Evolutionary conservation across 129 eudicot genomes (phyloP).

Genomic region (Helichrysum umbraculigerum): DNA sequence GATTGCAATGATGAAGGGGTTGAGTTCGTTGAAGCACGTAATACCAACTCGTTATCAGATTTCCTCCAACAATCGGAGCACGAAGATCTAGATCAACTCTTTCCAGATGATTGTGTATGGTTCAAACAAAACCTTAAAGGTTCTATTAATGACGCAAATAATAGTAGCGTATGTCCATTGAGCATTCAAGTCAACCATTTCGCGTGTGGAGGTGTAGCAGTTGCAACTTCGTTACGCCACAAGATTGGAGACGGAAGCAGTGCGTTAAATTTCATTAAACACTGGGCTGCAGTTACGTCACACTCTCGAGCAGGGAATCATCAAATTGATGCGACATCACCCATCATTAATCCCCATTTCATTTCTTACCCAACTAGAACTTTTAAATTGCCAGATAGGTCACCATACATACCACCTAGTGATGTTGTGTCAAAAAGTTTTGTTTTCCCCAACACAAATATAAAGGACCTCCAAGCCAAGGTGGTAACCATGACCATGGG

Average conservation of each 20-base stretch:
- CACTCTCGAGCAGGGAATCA: not conserved
- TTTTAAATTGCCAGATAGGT: not conserved
- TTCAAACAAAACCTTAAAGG: not conserved
- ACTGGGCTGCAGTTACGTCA: slow-evolving; percentile 5
- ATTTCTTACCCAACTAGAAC: not conserved
- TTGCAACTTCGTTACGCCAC: slow-evolving; percentile 8
- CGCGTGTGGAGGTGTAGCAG: slow-evolving; percentile 17
- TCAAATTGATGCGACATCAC: not conserved
- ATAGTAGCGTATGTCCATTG: not conserved
- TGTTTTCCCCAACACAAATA: slow-evolving; percentile 3
- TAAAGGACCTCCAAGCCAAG: slow-evolving; percentile 6
- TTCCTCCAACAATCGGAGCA: not conserved
- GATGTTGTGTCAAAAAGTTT: slow-evolving; percentile 12
- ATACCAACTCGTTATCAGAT: not conserved
- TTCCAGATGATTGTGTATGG: slow-evolving; percentile 11
- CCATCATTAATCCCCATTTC: not conserved
- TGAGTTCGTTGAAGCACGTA: slow-evolving; percentile 19
- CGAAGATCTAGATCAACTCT: slow-evolving; percentile 1
- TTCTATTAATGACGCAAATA: not conserved
- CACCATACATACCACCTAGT: not conserved
- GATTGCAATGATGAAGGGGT: slow-evolving; percentile 33
- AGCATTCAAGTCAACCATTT: slow-evolving; percentile 17
- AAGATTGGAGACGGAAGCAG: slow-evolving; percentile 24
- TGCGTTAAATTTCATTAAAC: not conserved
- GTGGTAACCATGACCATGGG: not conserved